phyloP scores from a whole-genome alignment of 768 basidiomycete species.

The Crucibulum laeve region DNA sequence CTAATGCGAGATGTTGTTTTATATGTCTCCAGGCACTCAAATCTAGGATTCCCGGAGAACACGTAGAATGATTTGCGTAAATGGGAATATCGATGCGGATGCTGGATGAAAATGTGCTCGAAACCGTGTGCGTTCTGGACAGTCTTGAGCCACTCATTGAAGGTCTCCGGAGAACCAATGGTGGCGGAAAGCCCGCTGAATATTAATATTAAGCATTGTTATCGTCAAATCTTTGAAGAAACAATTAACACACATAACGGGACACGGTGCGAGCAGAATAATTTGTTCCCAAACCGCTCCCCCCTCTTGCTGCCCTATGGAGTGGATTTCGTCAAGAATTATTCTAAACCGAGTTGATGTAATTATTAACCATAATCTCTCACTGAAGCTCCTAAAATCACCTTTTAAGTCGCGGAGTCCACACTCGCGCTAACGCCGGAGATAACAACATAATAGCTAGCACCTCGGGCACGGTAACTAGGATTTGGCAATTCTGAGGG shows the following conservation, averaged over 20 bases:
- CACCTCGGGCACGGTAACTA: slow-evolving; percentile 73
- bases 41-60: slow-evolving; percentile 19
- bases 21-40: slow-evolving; percentile 33
- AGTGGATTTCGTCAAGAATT: slow-evolving; percentile 64
- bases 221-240: neutral
- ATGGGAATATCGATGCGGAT: slow-evolving; percentile 70
- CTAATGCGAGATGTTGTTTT: slow-evolving; percentile 33
- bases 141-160: slow-evolving; percentile 61
- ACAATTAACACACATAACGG: slow-evolving; percentile 51
- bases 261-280: slow-evolving; percentile 65
- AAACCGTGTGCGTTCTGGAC: slow-evolving; percentile 59
- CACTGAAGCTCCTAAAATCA: slow-evolving; percentile 16
- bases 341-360: slow-evolving; percentile 37
- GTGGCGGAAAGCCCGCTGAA: slow-evolving; percentile 68
- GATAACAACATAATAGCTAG: slow-evolving; percentile 67
- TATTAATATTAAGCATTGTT: neutral
- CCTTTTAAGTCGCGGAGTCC: slow-evolving; percentile 64
- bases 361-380: neutral
- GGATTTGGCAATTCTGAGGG: slow-evolving; percentile 64
- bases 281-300: slow-evolving; percentile 75
- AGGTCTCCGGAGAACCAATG: slow-evolving; percentile 58
- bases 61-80: slow-evolving; percentile 64
- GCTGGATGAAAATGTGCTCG: slow-evolving; percentile 54
- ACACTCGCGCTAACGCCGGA: slow-evolving; percentile 53
- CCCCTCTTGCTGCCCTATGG: slow-evolving; percentile 65